Conservation (phyloP, 192 early-diverging fungal genomes). For the Umbelopsis vinacea region DNA sequence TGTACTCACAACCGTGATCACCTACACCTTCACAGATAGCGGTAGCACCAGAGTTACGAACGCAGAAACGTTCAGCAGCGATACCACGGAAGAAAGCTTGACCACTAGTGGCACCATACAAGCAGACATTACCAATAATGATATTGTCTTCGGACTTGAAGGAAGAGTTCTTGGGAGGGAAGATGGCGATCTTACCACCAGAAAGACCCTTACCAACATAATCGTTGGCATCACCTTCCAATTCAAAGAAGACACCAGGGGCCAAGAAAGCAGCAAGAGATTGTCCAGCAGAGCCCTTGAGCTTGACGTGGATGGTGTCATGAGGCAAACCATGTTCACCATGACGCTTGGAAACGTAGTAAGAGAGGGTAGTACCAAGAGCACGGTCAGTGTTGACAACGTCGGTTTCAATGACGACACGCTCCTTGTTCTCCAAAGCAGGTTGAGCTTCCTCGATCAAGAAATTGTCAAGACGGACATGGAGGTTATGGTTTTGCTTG, state of each 20-base stretch:
- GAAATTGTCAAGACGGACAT: constrained; percentile 85
- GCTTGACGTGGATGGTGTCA: constrained; percentile 84
- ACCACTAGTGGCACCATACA: constrained; percentile 96
- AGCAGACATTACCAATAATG: constrained; percentile 96
- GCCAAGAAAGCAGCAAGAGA: constrained; percentile 95
- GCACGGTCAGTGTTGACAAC: constrained; percentile 97
- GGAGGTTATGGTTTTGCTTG: constrained; percentile 89
- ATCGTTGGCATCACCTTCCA: constrained; percentile 99
- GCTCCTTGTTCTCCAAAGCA: constrained; percentile 62
- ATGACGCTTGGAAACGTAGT: constrained; percentile 79
- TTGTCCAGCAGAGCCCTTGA: constrained; percentile 95
- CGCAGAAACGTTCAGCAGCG: constrained; percentile 97
- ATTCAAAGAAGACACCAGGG: constrained; percentile 83
- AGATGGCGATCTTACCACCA: constrained; percentile 89
- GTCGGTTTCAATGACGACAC: constrained; percentile 61
- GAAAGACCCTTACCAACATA: constrained; percentile 99
- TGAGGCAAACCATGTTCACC: constrained; percentile 85
- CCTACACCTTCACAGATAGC: constrained; percentile 97
- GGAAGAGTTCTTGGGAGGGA: constrained; percentile 78
- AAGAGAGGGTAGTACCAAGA: constrained; percentile 89
- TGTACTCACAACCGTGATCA: constrained; percentile 99
- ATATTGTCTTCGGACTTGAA: constrained; percentile 90
- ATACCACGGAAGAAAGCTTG: constrained; percentile 91
- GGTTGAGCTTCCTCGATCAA: constrained; percentile 84
- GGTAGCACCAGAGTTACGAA: constrained; percentile 96